Evolutionary conservation across 768 basidiomycete genomes (phyloP).

Genomic region (Panaeolus papilionaceus): DNA sequence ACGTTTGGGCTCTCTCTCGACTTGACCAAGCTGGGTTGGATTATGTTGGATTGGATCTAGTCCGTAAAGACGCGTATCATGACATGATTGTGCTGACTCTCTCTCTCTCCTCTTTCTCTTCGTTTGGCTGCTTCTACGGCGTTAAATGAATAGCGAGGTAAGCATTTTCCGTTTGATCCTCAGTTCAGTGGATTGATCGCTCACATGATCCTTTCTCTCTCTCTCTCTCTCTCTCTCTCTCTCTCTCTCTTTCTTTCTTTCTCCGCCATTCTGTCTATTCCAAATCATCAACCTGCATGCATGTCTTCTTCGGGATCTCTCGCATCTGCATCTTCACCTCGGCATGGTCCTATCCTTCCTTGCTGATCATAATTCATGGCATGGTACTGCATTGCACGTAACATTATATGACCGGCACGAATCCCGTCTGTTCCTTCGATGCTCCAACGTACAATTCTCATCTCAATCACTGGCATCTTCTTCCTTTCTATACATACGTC

Average conservation of each 20-base stretch:
- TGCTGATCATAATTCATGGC: background rate
- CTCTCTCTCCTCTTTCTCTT: background rate
- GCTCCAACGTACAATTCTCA: background rate
- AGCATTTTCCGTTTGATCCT: background rate
- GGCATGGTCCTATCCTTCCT: background rate
- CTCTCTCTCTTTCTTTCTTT: background rate
- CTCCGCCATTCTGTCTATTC: background rate
- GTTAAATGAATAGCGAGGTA: background rate
- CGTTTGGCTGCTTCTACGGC: background rate
- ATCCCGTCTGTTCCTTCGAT: slow-evolving; percentile 11
- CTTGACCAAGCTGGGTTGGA: too few species aligned
- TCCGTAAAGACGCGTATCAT: slow-evolving; percentile 11
- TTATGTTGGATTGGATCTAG: background rate
- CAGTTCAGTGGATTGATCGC: background rate
- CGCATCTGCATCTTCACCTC: background rate
- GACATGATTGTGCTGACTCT: background rate
- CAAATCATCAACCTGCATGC: too few species aligned
- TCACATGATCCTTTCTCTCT: background rate
- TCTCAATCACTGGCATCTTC: background rate
- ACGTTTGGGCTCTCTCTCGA: too few species aligned
- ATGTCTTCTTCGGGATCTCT: too few species aligned
- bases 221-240: background rate
- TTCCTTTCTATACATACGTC: background rate
- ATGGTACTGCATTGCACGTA: background rate
- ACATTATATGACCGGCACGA: background rate